Conservation (phyloP, 2,329 filamentous ascomycete genomes). For the Tolypocladium amazonense region DNA sequence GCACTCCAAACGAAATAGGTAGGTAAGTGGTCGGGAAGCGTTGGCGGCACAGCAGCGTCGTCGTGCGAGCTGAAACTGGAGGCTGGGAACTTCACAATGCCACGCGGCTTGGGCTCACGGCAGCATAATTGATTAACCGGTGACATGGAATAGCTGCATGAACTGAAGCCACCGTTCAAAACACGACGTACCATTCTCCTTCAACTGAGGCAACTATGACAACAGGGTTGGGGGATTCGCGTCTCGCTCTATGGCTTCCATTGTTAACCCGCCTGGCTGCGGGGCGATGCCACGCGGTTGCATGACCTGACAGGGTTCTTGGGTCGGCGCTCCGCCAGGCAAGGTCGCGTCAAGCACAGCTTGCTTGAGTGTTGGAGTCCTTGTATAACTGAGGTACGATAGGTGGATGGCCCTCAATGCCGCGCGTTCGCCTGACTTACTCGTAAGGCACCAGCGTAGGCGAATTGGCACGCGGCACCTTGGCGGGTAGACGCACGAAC, state of each 20-base stretch:
- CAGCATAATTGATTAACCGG: background rate
- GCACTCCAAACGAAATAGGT: too few species aligned
- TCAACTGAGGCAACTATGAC: background rate
- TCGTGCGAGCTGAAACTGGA: background rate
- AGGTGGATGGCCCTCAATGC: background rate
- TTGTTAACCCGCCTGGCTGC: background rate
- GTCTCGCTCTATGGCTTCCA: background rate
- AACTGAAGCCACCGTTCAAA: background rate
- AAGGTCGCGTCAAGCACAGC: background rate
- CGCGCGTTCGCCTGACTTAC: background rate
- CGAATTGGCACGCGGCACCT: background rate
- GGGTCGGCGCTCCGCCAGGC: background rate
- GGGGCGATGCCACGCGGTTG: background rate
- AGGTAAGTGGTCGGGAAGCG: too few species aligned
- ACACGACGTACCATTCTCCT: too few species aligned
- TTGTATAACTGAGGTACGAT: background rate
- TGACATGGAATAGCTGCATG: background rate
- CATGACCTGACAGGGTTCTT: background rate
- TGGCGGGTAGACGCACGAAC: too few species aligned
- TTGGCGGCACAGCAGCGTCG: background rate
- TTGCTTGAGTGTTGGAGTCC: background rate
- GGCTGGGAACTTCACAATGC: background rate
- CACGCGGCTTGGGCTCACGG: background rate
- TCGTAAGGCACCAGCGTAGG: background rate
- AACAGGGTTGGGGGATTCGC: background rate